Evolutionary conservation across 2,329 filamentous ascomycete species (phyloP), one percentile per base, ranked within the genome.

Genomic region (Penicillium sp.): DNA sequence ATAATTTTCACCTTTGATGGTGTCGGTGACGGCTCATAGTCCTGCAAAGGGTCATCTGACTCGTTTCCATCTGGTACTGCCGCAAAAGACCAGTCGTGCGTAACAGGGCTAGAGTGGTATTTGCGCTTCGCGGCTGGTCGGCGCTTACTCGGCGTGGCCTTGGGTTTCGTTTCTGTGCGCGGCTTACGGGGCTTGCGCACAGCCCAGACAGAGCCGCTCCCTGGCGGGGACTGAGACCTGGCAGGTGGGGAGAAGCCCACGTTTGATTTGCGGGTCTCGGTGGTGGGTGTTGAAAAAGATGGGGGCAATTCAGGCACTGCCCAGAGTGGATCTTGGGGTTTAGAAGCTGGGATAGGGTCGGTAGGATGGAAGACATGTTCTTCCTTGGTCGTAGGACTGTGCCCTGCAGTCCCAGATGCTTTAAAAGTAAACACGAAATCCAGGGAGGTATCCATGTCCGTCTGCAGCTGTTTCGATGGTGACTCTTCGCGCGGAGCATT

Each of bases 31-130:
- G 63, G 59, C 49, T 62, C 60, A 24, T 60, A 51, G 26, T 70
- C 65, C 49, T 70, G 68, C 45, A 72, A 58, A 39, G 70, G 70
- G 51, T 72, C 70, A 53, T 72, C 70, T n/a, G 70, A 72, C 53
- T 72, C 69, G 46, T 61, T 65, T 44, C 59, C 62, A 38, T 67
- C 65, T n/a, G 59, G 55, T 10, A 59, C 51, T 34, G 61, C 53
- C 34, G 67, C 64, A 49, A 70, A 70, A 38, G 62, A 68, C 67
- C 66, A 70, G 56, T 69, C 66, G 48, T 55, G 61, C 35, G 58
- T 50, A 37, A 60, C 58, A 28, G 64, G 58, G 43, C 61, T 68
- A 10, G 59, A 64, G 48, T 61, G 59, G 31, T 56, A 49, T 33
- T 63, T 66, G 24, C 53, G 55, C 28, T 61, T 64, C 52, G 56